Conservation (phyloP, 345 rosid genomes). For the Eucalyptus polyanthemos region DNA sequence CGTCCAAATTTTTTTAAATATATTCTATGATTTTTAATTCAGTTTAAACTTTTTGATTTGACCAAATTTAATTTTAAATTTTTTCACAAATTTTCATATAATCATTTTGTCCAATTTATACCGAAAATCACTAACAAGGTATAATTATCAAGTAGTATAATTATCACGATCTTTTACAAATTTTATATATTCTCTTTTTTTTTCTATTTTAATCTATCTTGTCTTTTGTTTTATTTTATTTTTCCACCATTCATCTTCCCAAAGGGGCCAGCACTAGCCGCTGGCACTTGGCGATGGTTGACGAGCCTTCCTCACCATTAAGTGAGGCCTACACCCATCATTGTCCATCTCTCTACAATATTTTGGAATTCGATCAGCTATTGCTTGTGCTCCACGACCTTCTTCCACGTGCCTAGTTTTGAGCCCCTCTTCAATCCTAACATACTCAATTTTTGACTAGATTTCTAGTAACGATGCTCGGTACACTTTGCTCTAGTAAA, state of each 20-base stretch:
- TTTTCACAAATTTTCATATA: not conserved
- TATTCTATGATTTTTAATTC: not conserved
- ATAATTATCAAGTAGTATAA: not conserved
- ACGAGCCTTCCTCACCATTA: not conserved
- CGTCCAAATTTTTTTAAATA: not conserved
- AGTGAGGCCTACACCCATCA: not conserved
- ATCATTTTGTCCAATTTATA: rapidly evolving
- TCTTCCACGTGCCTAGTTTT: slow-evolving; percentile 70
- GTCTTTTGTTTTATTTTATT: too few species aligned
- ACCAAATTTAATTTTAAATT: rapidly evolving
- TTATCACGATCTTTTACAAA: too few species aligned
- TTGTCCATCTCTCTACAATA: slow-evolving; percentile 14
- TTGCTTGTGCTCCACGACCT: slow-evolving; percentile 51
- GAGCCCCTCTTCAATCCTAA: slow-evolving; percentile 41
- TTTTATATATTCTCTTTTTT: too few species aligned
- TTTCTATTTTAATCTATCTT: too few species aligned
- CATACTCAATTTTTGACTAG: not conserved
- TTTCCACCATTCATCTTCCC: not conserved
- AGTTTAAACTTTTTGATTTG: too few species aligned
- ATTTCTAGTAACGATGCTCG: not conserved
- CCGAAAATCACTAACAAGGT: rapidly evolving
- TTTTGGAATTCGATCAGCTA: slow-evolving; percentile 42
- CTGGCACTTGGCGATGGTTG: not conserved
- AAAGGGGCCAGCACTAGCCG: rapidly evolving
- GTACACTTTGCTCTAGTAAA: not conserved